Percentiles rank a stretch among this genome's conserved stretches.
Conservation (phyloP, 179 eudicot genomes). For the Patellifolia procumbens region DNA sequence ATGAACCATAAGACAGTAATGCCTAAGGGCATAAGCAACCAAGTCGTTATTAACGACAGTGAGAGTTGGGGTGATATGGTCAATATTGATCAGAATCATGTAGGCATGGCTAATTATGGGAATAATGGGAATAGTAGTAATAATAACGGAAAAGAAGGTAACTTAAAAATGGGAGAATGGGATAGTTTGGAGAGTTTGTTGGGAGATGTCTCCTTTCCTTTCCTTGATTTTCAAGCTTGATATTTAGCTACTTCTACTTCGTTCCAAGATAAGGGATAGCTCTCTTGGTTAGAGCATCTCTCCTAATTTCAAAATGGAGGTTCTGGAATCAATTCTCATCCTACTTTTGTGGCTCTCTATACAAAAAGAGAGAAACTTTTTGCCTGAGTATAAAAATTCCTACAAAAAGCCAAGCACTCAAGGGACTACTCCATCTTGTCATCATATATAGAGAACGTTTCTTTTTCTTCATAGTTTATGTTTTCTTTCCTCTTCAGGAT, state of each 20-base stretch:
- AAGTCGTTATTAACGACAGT: not conserved
- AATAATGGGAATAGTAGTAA: not conserved
- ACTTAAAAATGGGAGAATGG: conserved; percentile 35
- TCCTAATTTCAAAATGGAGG: no score
- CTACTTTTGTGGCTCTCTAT: no score
- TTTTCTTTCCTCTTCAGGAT: not conserved
- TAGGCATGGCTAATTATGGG: not conserved
- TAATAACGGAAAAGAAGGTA: conserved; percentile 23
- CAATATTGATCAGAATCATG: not conserved
- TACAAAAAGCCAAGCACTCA: not conserved
- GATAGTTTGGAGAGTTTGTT: conserved; percentile 38
- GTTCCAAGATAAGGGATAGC: no score
- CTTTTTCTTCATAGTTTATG: not conserved
- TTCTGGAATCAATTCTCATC: no score
- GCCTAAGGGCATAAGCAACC: not conserved
- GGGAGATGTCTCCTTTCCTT: conserved; percentile 35
- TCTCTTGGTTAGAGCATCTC: no score
- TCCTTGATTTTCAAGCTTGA: conserved; percentile 35
- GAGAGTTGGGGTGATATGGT: conserved; percentile 17
- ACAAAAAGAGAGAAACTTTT: not conserved
- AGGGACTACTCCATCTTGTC: not conserved
- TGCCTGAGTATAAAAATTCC: not conserved
- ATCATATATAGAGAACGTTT: not conserved
- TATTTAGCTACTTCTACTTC: not conserved
- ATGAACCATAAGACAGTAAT: not conserved